Conservation (phyloP, 1,284 basidiomycete species). For the Apiotrichum montevideense region DNA sequence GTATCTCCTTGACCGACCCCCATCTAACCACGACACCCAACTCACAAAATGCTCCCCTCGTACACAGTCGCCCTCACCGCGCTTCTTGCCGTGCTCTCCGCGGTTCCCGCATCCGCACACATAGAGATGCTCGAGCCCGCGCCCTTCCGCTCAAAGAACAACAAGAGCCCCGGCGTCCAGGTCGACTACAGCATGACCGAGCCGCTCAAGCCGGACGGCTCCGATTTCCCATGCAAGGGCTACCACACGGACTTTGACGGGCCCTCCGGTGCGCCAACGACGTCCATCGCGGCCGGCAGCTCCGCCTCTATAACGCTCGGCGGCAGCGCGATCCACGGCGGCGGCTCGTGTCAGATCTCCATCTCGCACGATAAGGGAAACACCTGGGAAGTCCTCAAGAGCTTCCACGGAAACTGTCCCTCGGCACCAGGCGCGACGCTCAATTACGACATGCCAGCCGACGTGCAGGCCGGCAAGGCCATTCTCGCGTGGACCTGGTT, state of each 20-base stretch:
- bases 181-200: constrained; percentile 45
- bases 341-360: constrained; percentile 47
- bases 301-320: constrained; percentile 29
- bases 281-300: constrained; percentile 32
- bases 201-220: constrained; percentile 37
- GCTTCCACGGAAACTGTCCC: constrained; percentile 44
- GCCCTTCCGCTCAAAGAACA: constrained; percentile 32
- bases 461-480: constrained; percentile 42
- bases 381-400: constrained; percentile 46
- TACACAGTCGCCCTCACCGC: not conserved
- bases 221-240: constrained; percentile 47
- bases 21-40: too few species aligned
- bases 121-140: constrained; percentile 39
- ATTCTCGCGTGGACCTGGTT: constrained; percentile 50
- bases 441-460: constrained; percentile 37
- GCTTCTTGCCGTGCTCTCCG: constrained; percentile 10
- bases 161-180: constrained; percentile 30
- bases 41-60: too few species aligned
- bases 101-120: constrained; percentile 31
- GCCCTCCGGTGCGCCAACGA: constrained; percentile 26
- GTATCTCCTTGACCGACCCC: too few species aligned
- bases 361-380: constrained; percentile 47
- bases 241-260: constrained; percentile 31
- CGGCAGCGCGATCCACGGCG: constrained; percentile 44
- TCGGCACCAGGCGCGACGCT: constrained; percentile 22